Conservation (phyloP, 1,284 basidiomycete species). For the Xanthoconium separans region DNA sequence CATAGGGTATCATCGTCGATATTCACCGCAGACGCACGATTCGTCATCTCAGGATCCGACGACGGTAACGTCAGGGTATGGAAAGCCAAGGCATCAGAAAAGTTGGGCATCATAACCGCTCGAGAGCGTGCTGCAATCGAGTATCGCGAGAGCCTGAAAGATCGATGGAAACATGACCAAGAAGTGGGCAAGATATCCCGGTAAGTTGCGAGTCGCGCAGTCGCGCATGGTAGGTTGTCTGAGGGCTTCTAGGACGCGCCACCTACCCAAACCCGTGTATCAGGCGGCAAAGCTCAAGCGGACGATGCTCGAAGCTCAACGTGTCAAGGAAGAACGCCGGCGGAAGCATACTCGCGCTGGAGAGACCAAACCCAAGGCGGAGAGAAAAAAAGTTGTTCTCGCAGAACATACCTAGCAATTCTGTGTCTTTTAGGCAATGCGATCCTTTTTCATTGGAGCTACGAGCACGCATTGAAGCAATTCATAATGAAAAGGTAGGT, state of each 20-base stretch:
- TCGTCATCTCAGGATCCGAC: conserved; percentile 92
- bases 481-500: conserved; percentile 4
- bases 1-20: conserved; percentile 67
- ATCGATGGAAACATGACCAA: conserved; percentile 85
- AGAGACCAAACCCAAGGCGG: conserved; percentile 87
- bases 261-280: conserved; percentile 89
- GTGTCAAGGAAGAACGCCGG: conserved; percentile 93
- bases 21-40: conserved; percentile 90
- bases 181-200: conserved; percentile 84
- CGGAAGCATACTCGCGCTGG: conserved; percentile 85
- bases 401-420: conserved; percentile 64
- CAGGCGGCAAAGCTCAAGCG: conserved; percentile 86
- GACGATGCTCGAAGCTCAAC: conserved; percentile 88
- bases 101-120: conserved; percentile 89
- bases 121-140: conserved; percentile 92
- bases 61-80: conserved; percentile 97
- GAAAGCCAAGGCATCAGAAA: conserved; percentile 94
- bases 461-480: background rate
- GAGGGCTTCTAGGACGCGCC: conserved; percentile 63
- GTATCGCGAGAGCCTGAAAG: conserved; percentile 86
- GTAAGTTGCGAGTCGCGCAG: conserved; percentile 40
- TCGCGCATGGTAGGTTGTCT: conserved; percentile 7
- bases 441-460: conserved; percentile 5
- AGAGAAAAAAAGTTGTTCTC: conserved; percentile 84
- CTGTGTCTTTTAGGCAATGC: conserved; percentile 12